phyloP scores from a whole-genome alignment of 495 filamentous ascomycete genomes.

The Cercophora sp. region DNA sequence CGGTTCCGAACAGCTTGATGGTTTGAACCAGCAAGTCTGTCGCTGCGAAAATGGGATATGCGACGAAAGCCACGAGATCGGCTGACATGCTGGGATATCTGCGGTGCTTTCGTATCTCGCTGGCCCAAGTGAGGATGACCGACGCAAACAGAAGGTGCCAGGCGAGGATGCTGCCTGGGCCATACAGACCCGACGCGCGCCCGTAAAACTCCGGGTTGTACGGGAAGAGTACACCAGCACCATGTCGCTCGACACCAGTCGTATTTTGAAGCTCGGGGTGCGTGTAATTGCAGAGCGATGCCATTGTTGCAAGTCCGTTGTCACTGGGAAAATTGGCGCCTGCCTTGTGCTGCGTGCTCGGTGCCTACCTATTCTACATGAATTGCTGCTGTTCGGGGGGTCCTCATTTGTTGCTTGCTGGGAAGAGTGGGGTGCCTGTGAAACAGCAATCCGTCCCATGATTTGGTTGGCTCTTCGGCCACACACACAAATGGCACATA shows the following conservation, averaged over 20 bases:
- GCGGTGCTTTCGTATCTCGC: no score
- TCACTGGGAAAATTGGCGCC: no score
- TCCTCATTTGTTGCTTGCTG: no score
- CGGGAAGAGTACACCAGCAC: background rate
- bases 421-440: no score
- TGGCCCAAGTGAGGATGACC: background rate
- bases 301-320: no score
- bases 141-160: conserved; percentile 1
- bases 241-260: background rate
- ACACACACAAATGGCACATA: no score
- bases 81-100: background rate
- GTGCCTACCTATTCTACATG: no score
- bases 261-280: background rate
- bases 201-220: conserved; percentile 5
- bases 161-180: conserved; percentile 1
- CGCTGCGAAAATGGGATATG: conserved; percentile 6
- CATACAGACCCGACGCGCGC: conserved; percentile 3
- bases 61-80: conserved; percentile 1
- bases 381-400: no score
- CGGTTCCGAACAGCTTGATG: background rate
- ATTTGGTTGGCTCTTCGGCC: no score
- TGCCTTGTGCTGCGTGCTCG: no score
- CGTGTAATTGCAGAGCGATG: conserved; percentile 4
- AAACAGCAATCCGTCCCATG: no score
- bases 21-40: background rate